These are phyloP conservation scores for Gossypium lobatum DNA, from an alignment of 441 rosid genomes.

Conservation along the genomic window DNA sequence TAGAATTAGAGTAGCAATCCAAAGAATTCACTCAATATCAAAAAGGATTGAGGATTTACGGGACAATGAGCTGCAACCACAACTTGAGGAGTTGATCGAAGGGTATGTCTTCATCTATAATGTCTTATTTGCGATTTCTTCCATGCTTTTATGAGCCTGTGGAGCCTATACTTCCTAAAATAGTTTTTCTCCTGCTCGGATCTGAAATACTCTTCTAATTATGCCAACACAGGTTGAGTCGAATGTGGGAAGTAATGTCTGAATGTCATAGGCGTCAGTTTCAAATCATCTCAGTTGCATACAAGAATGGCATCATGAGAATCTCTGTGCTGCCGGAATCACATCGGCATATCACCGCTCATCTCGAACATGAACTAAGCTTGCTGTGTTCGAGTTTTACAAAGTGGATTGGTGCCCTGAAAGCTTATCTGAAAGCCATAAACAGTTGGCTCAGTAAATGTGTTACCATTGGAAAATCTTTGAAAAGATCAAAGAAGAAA, in stretches of 20 bases:
- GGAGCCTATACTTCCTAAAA: background rate
- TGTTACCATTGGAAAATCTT: constrained; percentile 27
- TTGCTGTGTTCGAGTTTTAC: constrained; percentile 54
- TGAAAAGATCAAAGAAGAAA: constrained; percentile 34
- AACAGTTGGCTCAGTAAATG: constrained; percentile 73
- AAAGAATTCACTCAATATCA: constrained; percentile 82
- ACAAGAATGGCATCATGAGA: constrained; percentile 38
- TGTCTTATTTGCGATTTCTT: background rate
- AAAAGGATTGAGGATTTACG: constrained; percentile 84
- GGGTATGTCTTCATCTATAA: constrained; percentile 41
- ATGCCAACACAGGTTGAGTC: constrained; percentile 53
- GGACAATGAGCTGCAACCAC: constrained; percentile 94
- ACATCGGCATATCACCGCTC: constrained; percentile 52
- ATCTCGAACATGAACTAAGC: constrained; percentile 62
- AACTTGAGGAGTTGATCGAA: constrained; percentile 85
- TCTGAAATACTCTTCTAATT: background rate
- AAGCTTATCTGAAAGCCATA: constrained; percentile 55
- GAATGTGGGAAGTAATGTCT: constrained; percentile 96
- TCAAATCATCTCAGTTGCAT: constrained; percentile 45
- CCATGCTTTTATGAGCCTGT: background rate
- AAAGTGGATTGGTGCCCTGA: constrained; percentile 81
- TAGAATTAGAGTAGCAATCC: constrained; percentile 86
- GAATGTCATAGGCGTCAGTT: constrained; percentile 83
- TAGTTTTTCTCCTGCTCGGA: background rate
- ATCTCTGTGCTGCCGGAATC: constrained; percentile 56